Base-by-base conservation (phyloP, 2,329 filamentous ascomycete genomes). In the Arthrinium phaeospermum region DNA sequence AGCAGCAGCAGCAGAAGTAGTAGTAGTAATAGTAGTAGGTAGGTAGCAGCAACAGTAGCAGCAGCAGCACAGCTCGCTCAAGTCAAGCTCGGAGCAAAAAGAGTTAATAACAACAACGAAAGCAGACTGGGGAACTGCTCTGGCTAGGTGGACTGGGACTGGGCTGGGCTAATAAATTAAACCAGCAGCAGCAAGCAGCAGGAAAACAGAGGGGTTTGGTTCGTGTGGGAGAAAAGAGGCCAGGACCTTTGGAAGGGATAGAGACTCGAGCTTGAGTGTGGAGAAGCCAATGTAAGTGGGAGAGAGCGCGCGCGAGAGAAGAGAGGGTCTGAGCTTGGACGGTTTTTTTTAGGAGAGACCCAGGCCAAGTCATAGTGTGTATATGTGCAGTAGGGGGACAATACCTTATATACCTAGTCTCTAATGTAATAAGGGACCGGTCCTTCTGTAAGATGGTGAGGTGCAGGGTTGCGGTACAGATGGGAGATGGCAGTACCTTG, bases 181-280 rank as follows among this genome's bases (percentile, higher is more conserved):
- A 64, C 8, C 57, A 22, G 57, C 57, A 64, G 57, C 57, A 64
- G 57, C 30, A 61, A n/a, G 53, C 27, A 61, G 34, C 27, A 34
- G 34, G 53, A 34, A 61, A 64, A 41, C 57, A 64, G 57, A 69
- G 67, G 67, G 67, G 67, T 69, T 37, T 41, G 57, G 57, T 64
- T 64, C 57, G 44, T 49, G 67, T 69, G 67, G 67, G 67, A 69
- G 67, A 69, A 49, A 69, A 69, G 67, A 69, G 67, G 47, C 67
- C 67, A 49, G 67, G 67, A 69, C 67, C 44, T 45, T 45, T 68
- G 67, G 67, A 49, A 47, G 45, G 67, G 47, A 69, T 46, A 49
- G 67, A 69, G 45, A 69, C 27, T 69, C 67, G 67, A 64, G 57
- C 57, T 64, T 41, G 57, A 4, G 34, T 64, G 57, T 64, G 57